Percentiles rank a stretch among this genome's conserved stretches.
Conservation (phyloP, 2,329 filamentous ascomycete species). For the Neofusicoccum laricinum region DNA sequence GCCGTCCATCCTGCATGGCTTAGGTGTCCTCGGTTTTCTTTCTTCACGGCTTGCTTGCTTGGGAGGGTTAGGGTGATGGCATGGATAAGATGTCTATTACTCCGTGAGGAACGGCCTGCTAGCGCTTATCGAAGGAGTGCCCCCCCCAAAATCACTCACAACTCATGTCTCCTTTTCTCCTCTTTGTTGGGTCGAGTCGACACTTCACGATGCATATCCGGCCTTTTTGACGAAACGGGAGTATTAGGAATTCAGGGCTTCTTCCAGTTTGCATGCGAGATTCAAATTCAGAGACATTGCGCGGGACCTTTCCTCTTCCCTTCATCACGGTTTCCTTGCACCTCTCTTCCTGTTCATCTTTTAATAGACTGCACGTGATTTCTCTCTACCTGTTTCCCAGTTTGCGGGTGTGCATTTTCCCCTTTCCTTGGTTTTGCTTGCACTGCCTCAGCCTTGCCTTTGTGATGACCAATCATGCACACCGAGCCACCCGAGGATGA, state of each 20-base stretch:
- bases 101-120: constrained; percentile 10
- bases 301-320: not conserved
- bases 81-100: constrained; percentile 16
- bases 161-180: constrained; percentile 18
- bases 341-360: constrained; percentile 1
- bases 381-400: not conserved
- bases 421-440: not conserved
- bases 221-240: constrained; percentile 22
- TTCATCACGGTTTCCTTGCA: not conserved
- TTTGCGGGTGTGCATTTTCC: not conserved
- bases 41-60: constrained; percentile 17
- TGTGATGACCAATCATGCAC: not conserved
- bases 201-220: constrained; percentile 27
- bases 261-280: constrained; percentile 18
- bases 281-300: constrained; percentile 17
- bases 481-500: not conserved
- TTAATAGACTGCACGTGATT: constrained; percentile 12
- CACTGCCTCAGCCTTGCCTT: constrained; percentile 1
- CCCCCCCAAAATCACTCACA: constrained; percentile 26
- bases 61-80: constrained; percentile 17
- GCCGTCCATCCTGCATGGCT: constrained; percentile 17
- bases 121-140: constrained; percentile 11
- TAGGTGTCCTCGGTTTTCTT: constrained; percentile 17
- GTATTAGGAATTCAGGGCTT: constrained; percentile 17
- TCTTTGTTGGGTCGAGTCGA: constrained; percentile 16